These are phyloP conservation scores for Tetradesmus lagerheimii DNA, from an alignment of 139 green algal species.

Conservation along the genomic window DNA sequence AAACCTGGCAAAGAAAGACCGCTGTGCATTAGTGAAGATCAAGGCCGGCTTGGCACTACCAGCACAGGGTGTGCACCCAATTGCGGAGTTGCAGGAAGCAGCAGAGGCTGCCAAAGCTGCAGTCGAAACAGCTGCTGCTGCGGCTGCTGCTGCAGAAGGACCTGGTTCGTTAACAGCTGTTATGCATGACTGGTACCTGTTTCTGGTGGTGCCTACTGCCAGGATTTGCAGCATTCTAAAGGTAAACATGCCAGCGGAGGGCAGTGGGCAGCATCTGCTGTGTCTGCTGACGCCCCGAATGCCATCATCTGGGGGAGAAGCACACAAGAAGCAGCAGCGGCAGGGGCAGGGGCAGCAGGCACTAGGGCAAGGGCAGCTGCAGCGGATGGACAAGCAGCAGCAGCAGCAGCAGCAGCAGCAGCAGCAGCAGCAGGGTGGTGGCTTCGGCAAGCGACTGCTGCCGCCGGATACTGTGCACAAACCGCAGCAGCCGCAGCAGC, in stretches of 20 bases:
- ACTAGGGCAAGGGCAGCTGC: neutral
- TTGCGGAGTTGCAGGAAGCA: neutral
- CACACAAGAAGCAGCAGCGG: neutral
- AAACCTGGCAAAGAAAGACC: neutral
- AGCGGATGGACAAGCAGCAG: neutral
- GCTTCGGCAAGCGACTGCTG: too few species aligned
- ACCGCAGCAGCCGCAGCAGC: slow-evolving; percentile 12
- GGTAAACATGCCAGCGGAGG: neutral
- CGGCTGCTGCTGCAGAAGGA: neutral
- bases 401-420: neutral
- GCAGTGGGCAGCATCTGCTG: neutral
- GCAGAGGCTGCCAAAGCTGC: neutral
- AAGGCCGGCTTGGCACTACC: neutral
- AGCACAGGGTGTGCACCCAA: neutral
- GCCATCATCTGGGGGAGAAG: neutral
- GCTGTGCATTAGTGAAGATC: neutral
- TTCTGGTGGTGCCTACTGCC: neutral
- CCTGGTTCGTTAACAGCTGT: neutral
- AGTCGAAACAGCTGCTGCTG: neutral
- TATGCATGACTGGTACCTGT: neutral
- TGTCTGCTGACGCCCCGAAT: neutral
- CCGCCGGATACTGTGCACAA: too few species aligned
- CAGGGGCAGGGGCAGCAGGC: neutral
- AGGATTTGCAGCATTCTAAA: neutral
- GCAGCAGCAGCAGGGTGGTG: neutral